Conservation (phyloP, 2,329 filamentous ascomycete genomes). For the Neofusicoccum ribis region DNA sequence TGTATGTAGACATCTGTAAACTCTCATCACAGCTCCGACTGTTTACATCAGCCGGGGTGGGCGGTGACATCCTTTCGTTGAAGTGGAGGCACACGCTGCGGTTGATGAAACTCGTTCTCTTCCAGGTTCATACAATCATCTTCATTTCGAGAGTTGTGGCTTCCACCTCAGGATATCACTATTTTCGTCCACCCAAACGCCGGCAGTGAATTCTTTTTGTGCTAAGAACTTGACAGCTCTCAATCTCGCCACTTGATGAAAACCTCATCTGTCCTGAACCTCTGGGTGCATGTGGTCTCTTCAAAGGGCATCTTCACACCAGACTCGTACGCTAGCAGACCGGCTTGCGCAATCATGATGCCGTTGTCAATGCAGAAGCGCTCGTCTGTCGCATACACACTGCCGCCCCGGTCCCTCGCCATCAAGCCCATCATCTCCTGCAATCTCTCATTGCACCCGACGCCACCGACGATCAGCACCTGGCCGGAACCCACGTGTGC, state of each 20-base stretch:
- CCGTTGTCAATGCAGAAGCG: constrained; percentile 98
- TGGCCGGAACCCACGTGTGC: constrained; percentile 89
- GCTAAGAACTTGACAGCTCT: constrained; percentile 17
- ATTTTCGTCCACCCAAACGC: neutral
- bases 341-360: constrained; percentile 99
- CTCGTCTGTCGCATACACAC: constrained; percentile 93
- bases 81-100: too few relatives aligned
- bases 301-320: constrained; percentile 75
- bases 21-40: too few relatives aligned
- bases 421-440: constrained; percentile 99
- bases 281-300: constrained; percentile 69
- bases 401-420: constrained; percentile 84
- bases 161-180: neutral
- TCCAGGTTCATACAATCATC: neutral
- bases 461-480: constrained; percentile 92
- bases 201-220: neutral
- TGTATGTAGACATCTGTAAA: too few relatives aligned
- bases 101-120: neutral
- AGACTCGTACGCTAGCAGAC: constrained; percentile 78
- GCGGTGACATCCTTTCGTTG: too few relatives aligned
- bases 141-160: neutral
- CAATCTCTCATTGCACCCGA: constrained; percentile 89
- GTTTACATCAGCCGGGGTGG: too few relatives aligned
- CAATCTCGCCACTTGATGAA: constrained; percentile 52
- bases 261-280: constrained; percentile 54